Evolutionary conservation across 441 rosid genomes (phyloP).

Genomic region (Bocquillonia castaneifolia): DNA sequence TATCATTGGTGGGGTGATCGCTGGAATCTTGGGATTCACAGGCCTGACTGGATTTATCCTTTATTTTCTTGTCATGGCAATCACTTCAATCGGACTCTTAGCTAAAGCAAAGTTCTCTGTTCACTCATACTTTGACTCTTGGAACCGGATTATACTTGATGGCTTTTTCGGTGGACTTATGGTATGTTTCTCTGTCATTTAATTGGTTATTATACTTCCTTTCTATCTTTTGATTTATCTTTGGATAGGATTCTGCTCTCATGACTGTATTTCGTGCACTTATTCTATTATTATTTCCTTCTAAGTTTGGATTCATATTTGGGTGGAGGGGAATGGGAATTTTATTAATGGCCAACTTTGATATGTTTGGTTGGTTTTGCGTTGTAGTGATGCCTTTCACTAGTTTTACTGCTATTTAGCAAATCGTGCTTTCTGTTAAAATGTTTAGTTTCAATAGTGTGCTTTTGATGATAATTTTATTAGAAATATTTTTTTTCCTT

Average conservation of each 20-base stretch:
- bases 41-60: slow-evolving; percentile 74
- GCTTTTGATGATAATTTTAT: neutral
- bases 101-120: slow-evolving; percentile 82
- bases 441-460: neutral
- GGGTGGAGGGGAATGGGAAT: neutral
- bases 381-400: neutral
- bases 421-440: neutral
- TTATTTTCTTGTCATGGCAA: slow-evolving; percentile 77
- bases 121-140: slow-evolving; percentile 68
- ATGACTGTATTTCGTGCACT: neutral
- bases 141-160: slow-evolving; percentile 70
- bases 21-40: slow-evolving; percentile 87
- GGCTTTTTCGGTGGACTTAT: slow-evolving; percentile 87
- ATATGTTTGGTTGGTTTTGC: neutral
- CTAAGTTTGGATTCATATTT: neutral
- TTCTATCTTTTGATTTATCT: neutral
- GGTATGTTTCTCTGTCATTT: slow-evolving; percentile 43
- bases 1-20: slow-evolving; percentile 80
- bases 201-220: neutral
- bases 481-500: neutral
- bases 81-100: slow-evolving; percentile 71
- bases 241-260: neutral
- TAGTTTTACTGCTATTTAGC: neutral
- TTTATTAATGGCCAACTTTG: neutral
- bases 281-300: neutral